phyloP scores from a whole-genome alignment of 2,329 filamentous ascomycete genomes.

The Fusarium neocosmosporiellum region DNA sequence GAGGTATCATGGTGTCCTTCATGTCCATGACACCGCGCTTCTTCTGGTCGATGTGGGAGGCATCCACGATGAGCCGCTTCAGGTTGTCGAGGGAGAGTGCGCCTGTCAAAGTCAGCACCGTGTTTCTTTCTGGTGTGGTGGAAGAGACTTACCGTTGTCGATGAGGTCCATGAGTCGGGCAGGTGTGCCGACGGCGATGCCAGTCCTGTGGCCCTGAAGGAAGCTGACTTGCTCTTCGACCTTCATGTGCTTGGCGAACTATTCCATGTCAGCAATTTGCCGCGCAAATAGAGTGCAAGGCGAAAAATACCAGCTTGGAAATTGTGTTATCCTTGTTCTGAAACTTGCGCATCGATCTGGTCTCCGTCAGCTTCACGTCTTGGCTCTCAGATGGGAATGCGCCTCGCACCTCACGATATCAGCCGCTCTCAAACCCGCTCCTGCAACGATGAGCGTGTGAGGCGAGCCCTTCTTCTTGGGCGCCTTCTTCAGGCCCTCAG shows the following conservation, averaged over 20 bases:
- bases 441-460: constrained; percentile 90
- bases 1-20: constrained; percentile 87
- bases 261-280: not conserved
- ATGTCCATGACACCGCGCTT: constrained; percentile 95
- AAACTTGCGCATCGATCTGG: constrained; percentile 78
- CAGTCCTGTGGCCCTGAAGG: constrained; percentile 76
- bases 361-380: constrained; percentile 27
- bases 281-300: not conserved
- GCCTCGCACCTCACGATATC: constrained; percentile 76
- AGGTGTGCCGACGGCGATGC: constrained; percentile 92
- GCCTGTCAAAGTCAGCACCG: constrained; percentile 52
- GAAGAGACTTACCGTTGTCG: constrained; percentile 74
- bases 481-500: constrained; percentile 70
- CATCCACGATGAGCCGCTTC: constrained; percentile 86
- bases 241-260: constrained; percentile 98
- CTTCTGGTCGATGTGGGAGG: constrained; percentile 93
- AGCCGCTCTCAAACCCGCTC: constrained; percentile 85
- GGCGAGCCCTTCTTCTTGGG: constrained; percentile 77
- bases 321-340: constrained; percentile 82
- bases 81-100: constrained; percentile 77
- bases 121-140: not conserved
- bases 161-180: constrained; percentile 84
- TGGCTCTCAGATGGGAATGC: not conserved
- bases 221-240: constrained; percentile 85
- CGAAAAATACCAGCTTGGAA: constrained; percentile 74